These are phyloP conservation scores for Isatis lusitanica DNA, from an alignment of 441 rosid genomes.

Conservation along the genomic window DNA sequence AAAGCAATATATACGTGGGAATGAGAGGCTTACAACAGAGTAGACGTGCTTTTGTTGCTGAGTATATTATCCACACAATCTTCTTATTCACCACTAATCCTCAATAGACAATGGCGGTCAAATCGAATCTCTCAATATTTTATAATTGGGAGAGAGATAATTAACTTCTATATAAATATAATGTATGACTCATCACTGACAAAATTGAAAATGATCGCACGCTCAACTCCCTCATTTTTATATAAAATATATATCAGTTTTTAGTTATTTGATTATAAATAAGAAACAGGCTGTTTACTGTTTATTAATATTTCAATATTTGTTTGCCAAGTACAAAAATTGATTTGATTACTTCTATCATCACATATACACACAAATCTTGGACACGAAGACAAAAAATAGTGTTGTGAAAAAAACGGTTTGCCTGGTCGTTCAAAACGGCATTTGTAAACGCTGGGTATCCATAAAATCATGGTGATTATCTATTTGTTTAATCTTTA, in stretches of 20 bases:
- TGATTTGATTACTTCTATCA: too few relatives aligned
- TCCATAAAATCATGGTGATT: neutral
- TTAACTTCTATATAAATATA: neutral
- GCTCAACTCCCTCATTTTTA: neutral
- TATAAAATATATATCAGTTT: neutral
- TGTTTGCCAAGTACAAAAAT: too few relatives aligned
- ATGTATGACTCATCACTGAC: constrained; percentile 13
- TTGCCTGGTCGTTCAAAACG: neutral
- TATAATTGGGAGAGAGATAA: neutral
- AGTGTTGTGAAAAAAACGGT: neutral
- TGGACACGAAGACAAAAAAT: neutral
- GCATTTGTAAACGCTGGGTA: neutral
- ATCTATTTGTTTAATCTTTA: neutral
- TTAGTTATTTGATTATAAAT: neutral
- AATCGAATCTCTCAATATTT: constrained; percentile 4
- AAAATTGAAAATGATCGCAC: constrained; percentile 10
- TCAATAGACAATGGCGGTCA: neutral
- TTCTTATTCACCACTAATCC: constrained; percentile 12
- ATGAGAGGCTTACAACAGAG: constrained; percentile 25
- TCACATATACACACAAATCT: neutral
- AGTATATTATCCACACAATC: constrained; percentile 7
- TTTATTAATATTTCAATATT: too few relatives aligned
- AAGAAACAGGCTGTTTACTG: neutral
- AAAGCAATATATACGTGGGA: neutral
- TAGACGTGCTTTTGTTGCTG: neutral